Base-by-base conservation (phyloP, 1,284 basidiomycete genomes). In the Pseudozyma hubeiensis region DNA sequence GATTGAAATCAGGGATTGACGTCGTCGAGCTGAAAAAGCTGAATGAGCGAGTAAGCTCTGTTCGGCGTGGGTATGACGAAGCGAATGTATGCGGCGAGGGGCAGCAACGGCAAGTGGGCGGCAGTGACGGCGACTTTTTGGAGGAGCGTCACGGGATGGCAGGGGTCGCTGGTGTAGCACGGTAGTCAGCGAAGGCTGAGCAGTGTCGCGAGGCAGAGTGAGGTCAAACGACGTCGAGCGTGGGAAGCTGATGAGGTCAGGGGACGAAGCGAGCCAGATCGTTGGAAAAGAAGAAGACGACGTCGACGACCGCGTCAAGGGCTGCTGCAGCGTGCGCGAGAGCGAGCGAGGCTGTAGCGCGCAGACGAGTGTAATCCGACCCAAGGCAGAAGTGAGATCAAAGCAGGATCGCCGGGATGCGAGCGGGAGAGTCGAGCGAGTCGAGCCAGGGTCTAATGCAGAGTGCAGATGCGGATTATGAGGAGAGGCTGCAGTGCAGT, bases 11-110 rank as follows among this genome's bases (percentile, higher is more conserved):
- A 24, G 24, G 34, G 57, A 60, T 62, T 62, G 49, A 62, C 59
- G 65, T 62, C 59, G 59, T 39, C 33, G 46, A 45, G 51, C 45
- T 53, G 43, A 24, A 51, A 50, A 29, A 43, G 59, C 30, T 55
- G 40, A 53, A 35, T 53, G 54, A 51, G 54, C 55, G 19, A 35
- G 56, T 54, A 51, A 65, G 53, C 54, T 58, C 57, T 65, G 49
- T 53, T 45, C 49, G 9, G 17, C 19, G 24, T 9, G 8, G 45
- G 45, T 17, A 14, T 5, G 34, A 13, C 11, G 37, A 9, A 17
- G 48, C 48, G 31, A 35, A 24, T 29, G 45, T 24, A 14, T 40
- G 33, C 35, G 14, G 41, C 43, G 33, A 17, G 40, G 46, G 29
- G 37, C 33, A 46, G 34, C 43, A 53, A 51, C 40, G 54, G 53